Evolutionary conservation across 1,284 basidiomycete species (phyloP).

Genomic region (Bjerkandera adusta): DNA sequence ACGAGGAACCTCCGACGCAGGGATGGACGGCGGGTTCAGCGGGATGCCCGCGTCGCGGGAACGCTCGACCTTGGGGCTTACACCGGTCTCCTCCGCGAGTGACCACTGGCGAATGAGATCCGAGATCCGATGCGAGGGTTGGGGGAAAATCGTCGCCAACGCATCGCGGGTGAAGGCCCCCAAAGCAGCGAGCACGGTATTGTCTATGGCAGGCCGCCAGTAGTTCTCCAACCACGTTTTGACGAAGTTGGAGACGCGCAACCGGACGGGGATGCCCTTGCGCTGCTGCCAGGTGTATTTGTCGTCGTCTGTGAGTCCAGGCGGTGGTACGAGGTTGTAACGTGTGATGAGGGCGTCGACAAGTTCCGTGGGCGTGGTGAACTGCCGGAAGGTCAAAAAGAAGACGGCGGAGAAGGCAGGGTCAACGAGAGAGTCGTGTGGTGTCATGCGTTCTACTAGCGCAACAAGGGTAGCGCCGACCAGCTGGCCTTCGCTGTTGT

Average conservation of each 20-base stretch:
- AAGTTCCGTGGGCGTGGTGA: slow-evolving; percentile 78
- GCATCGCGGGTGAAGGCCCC: slow-evolving; percentile 64
- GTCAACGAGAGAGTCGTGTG: slow-evolving; percentile 88
- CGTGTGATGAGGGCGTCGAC: slow-evolving; percentile 76
- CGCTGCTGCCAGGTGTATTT: slow-evolving; percentile 76
- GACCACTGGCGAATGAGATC: slow-evolving; percentile 60
- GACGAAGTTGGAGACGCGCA: slow-evolving; percentile 90
- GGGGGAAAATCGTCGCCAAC: slow-evolving; percentile 61
- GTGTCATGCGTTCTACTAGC: slow-evolving; percentile 95
- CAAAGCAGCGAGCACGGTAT: slow-evolving; percentile 56
- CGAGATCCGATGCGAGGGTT: slow-evolving; percentile 69
- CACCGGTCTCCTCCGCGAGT: slow-evolving; percentile 36
- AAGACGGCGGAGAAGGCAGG: slow-evolving; percentile 85
- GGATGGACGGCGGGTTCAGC: slow-evolving; percentile 57
- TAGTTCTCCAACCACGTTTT: slow-evolving; percentile 92
- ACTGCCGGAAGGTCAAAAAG: slow-evolving; percentile 95
- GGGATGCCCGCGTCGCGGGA: slow-evolving; percentile 67
- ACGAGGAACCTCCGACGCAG: slow-evolving; percentile 64
- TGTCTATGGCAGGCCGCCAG: slow-evolving; percentile 77
- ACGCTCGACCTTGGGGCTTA: slow-evolving; percentile 59
- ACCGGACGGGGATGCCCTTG: slow-evolving; percentile 85
- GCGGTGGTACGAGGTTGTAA: slow-evolving; percentile 74
- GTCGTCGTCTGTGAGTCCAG: slow-evolving; percentile 60
- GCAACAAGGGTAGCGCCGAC: slow-evolving; percentile 89
- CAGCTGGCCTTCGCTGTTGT: slow-evolving; percentile 87